Evolutionary conservation across 257 asterid species (phyloP).

Genomic region (Forsythia viridissima): DNA sequence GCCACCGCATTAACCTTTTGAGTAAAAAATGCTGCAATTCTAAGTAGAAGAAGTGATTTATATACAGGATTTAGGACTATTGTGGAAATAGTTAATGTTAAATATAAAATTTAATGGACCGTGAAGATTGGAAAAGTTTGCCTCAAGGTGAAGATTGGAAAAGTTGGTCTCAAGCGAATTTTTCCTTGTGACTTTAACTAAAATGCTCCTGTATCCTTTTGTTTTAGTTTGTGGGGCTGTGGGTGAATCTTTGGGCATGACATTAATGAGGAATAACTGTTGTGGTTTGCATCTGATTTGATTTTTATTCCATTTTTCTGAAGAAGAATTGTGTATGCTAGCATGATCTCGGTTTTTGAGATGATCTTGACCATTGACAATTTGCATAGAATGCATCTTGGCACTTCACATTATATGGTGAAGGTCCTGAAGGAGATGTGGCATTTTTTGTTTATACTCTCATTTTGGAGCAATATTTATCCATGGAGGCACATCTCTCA

Average conservation of each 20-base stretch:
- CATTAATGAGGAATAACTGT: background rate
- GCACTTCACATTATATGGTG: background rate
- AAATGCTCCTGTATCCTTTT: background rate
- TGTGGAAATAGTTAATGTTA: background rate
- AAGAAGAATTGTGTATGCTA: background rate
- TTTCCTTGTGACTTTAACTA: constrained; percentile 13
- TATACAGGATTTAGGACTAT: background rate
- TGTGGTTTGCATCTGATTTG: background rate
- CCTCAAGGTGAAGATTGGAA: background rate
- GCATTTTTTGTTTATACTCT: background rate
- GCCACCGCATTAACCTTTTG: background rate
- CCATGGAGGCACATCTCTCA: background rate
- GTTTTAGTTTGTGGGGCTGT: background rate
- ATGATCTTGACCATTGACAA: background rate
- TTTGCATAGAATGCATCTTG: background rate
- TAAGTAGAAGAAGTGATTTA: constrained; percentile 2
- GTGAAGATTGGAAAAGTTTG: background rate
- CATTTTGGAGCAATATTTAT: background rate
- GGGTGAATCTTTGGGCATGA: background rate
- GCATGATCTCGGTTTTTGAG: background rate
- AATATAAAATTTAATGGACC: background rate
- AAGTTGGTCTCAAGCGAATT: constrained; percentile 2
- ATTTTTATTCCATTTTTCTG: background rate
- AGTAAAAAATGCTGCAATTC: background rate
- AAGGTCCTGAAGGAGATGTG: background rate